A percentile compares a stretch with the other conserved stretches of the same genome.
Evolutionary conservation across 2,329 filamentous ascomycete genomes (phyloP).

Genomic region (Colletotrichum liriopes): DNA sequence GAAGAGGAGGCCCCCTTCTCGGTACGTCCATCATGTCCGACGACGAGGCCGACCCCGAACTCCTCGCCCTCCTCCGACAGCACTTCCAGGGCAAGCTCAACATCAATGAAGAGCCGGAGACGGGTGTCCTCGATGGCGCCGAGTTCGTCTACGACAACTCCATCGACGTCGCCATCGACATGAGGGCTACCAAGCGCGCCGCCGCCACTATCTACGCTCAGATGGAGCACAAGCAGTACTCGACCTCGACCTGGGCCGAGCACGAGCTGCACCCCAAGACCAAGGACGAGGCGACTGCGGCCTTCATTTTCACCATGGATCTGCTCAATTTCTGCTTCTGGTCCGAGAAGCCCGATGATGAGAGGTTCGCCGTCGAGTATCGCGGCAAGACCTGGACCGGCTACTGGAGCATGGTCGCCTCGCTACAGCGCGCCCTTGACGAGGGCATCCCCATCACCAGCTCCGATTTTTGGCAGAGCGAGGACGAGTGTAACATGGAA

Average conservation of each 20-base stretch:
- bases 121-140: slow-evolving; percentile 85
- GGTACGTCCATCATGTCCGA: slow-evolving; percentile 80
- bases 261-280: slow-evolving; percentile 91
- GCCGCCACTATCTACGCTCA: slow-evolving; percentile 83
- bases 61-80: slow-evolving; percentile 87
- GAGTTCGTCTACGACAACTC: slow-evolving; percentile 93
- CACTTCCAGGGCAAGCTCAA: slow-evolving; percentile 76
- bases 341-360: slow-evolving; percentile 79
- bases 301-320: slow-evolving; percentile 98
- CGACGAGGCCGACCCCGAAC: slow-evolving; percentile 90
- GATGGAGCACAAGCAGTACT: slow-evolving; percentile 90
- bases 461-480: slow-evolving; percentile 87
- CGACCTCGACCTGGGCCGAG: slow-evolving; percentile 86
- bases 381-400: slow-evolving; percentile 88
- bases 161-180: slow-evolving; percentile 92
- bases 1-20: neutral
- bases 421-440: slow-evolving; percentile 88
- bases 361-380: slow-evolving; percentile 89
- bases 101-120: slow-evolving; percentile 76
- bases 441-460: slow-evolving; percentile 94
- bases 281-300: slow-evolving; percentile 84
- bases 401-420: slow-evolving; percentile 94
- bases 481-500: slow-evolving; percentile 82
- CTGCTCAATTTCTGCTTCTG: slow-evolving; percentile 98
- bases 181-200: slow-evolving; percentile 85